Evolutionary conservation across 106 monocot species (phyloP).

Genomic region (Dioscorea zingiberensis): DNA sequence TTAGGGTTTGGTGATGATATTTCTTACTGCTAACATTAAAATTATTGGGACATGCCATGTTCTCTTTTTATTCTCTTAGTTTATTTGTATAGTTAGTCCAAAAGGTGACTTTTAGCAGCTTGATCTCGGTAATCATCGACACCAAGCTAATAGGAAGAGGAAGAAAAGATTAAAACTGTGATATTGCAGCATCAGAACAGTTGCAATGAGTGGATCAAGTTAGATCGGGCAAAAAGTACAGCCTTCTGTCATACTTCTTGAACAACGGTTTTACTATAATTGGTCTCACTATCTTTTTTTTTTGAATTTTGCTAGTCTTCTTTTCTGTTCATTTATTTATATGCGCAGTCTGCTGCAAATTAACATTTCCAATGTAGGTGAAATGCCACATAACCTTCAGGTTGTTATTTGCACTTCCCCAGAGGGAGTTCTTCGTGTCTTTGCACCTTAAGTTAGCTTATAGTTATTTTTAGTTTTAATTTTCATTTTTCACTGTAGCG

Average conservation of each 20-base stretch:
- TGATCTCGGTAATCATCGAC: constrained; percentile 50
- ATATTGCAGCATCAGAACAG: constrained; percentile 76
- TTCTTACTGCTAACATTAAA: no score
- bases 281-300: background rate
- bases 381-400: background rate
- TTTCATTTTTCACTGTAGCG: background rate
- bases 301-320: background rate
- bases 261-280: background rate
- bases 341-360: background rate
- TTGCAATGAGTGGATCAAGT: constrained; percentile 61
- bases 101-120: no score
- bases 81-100: no score
- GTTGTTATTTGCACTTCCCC: no score
- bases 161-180: constrained; percentile 59
- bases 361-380: background rate
- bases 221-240: constrained; percentile 54
- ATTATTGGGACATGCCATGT: no score
- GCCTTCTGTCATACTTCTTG: background rate
- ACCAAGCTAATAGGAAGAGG: constrained; percentile 72
- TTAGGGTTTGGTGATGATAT: no score
- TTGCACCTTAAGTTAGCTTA: background rate
- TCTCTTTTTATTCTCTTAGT: no score
- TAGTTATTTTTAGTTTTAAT: background rate
- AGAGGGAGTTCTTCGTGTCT: no score
- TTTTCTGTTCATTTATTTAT: background rate